Base-by-base conservation (phyloP, 1,284 basidiomycete species). In the Pulchroboletus neoregius region DNA sequence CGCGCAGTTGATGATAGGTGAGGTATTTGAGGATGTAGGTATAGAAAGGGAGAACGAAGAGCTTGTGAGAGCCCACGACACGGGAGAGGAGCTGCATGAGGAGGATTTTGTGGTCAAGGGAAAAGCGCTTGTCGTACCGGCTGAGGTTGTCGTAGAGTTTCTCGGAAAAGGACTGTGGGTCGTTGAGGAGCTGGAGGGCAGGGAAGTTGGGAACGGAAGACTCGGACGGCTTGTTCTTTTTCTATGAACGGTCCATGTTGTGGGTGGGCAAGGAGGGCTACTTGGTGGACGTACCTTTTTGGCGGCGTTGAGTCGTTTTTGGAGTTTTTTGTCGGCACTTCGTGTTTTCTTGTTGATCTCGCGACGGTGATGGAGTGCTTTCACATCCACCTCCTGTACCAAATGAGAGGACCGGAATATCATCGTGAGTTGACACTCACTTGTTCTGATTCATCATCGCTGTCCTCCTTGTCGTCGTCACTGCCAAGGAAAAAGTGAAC, bases 51-150 rank as follows among this genome's bases (percentile, higher is more conserved):
- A 99, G 84, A 28, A 99, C 84, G 64, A 87, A 93, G 49, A 96
- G 83, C 67, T 94, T 94, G 74, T 99, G 95, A 2, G 80, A 72
- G 31, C 92, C 90, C 82, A 94, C 95, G 44, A 98, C 88, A 40
- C 96, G 84, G n/a, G 91, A 90, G 41, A 99, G 80, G 32, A 99
- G 85, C 66, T 98, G 94, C 92, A 99, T 96, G 62, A 97, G 78
- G 53, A 98, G 78, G 50, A 99, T 88, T 71, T 97, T 98, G 76
- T 98, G 95, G 58, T 98, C 94, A 55, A 99, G 80, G 16, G 91
- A 88, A 65, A 90, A 93, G 13, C 88, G 84, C 68, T 94, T 96
- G 76, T 97, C 94, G 67, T 94, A 84, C 35, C 79, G 79, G 61
- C 83, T 83, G 41, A 99, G 73, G 45, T 83, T 80, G 61, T 95